Evolutionary conservation across 352 stramenopile genomes (phyloP).

Genomic region (Blastocystis sp.): DNA sequence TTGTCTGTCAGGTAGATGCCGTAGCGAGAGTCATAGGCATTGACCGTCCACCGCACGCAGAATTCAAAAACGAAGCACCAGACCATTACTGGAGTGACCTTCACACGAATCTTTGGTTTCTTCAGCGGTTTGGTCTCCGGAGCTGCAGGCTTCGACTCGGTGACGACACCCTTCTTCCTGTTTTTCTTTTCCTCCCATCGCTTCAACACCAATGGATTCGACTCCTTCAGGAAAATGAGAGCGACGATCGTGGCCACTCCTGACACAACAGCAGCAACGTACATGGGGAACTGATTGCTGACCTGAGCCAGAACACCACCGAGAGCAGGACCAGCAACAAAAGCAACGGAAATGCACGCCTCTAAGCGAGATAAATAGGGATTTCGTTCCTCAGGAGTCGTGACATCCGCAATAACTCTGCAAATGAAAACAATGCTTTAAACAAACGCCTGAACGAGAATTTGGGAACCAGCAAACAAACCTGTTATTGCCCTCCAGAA

Average conservation of each 20-base stretch:
- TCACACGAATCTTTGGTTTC: background rate
- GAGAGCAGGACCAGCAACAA: constrained; percentile 33
- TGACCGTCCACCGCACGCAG: constrained; percentile 2
- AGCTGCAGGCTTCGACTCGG: background rate
- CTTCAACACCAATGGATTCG: constrained; percentile 21
- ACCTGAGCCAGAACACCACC: constrained; percentile 33
- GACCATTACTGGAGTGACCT: background rate
- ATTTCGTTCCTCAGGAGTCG: background rate
- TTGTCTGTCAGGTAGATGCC: constrained; percentile 23
- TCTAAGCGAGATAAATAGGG: constrained; percentile 38
- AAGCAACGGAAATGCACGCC: constrained; percentile 16
- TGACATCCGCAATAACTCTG: constrained; percentile 57
- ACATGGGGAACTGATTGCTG: constrained; percentile 43
- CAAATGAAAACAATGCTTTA: background rate
- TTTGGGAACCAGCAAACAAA: constrained; percentile 45
- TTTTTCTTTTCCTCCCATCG: background rate
- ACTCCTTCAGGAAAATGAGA: constrained; percentile 52
- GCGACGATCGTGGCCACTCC: background rate
- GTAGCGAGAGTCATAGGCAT: constrained; percentile 31
- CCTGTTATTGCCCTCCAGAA: constrained; percentile 45
- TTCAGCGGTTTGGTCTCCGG: background rate
- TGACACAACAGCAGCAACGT: background rate
- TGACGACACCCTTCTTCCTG: background rate
- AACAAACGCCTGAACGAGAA: constrained; percentile 13
- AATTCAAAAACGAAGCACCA: constrained; percentile 14